Percentiles rank a stretch among this genome's conserved stretches.
Evolutionary conservation across 2,329 filamentous ascomycete species (phyloP).

Genomic region (Chrysosporium keratinophilum): DNA sequence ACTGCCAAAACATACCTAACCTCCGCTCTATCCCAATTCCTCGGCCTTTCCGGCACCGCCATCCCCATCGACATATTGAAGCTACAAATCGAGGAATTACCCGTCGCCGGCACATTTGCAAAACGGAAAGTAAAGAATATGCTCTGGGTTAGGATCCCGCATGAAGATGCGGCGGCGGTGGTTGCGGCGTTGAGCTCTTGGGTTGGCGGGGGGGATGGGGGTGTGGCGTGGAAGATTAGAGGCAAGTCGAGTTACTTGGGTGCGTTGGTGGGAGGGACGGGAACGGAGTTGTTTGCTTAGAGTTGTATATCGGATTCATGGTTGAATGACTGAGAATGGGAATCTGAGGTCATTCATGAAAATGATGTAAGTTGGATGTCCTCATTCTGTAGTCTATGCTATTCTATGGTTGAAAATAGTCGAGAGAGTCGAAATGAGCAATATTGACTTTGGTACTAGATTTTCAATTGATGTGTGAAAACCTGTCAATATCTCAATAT

Average conservation of each 20-base stretch:
- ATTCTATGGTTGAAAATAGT: too few species aligned
- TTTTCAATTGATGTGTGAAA: too few species aligned
- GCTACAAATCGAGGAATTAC: constrained; percentile 19
- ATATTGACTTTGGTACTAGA: too few species aligned
- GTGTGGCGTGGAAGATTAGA: constrained; percentile 31
- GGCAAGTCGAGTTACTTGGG: constrained; percentile 31
- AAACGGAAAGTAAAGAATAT: constrained; percentile 16
- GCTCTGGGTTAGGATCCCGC: constrained; percentile 38
- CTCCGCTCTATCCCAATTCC: constrained; percentile 39
- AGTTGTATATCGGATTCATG: constrained; percentile 11
- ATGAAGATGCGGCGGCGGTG: constrained; percentile 36
- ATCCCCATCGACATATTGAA: constrained; percentile 41
- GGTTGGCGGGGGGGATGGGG: constrained; percentile 27
- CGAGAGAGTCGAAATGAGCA: too few species aligned
- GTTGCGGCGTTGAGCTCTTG: constrained; percentile 39
- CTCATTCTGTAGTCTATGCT: too few species aligned
- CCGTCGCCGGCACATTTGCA: constrained; percentile 1
- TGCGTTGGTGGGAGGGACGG: constrained; percentile 28
- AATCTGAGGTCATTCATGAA: not conserved
- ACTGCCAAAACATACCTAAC: constrained; percentile 39
- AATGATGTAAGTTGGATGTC: too few species aligned
- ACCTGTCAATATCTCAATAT: too few species aligned
- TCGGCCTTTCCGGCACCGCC: constrained; percentile 38
- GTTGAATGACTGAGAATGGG: not conserved
- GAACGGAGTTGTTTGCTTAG: constrained; percentile 28